Percentiles rank a stretch among this genome's conserved stretches.
These are phyloP conservation scores for Pseudogymnoascus sp. DNA, from an alignment of 2,329 filamentous ascomycete species.

Conservation along the genomic window DNA sequence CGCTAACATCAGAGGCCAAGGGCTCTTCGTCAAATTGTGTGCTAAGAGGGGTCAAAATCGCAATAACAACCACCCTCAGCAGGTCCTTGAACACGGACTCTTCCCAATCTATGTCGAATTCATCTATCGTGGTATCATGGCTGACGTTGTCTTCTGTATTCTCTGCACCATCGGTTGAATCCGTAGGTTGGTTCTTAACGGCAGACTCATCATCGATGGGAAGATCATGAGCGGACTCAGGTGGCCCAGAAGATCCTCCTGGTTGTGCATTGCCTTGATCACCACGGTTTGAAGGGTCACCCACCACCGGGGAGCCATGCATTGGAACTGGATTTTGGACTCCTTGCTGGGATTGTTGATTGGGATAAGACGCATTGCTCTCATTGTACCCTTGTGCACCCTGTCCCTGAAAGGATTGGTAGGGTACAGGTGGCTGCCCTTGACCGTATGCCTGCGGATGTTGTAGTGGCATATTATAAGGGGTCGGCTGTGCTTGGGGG, in stretches of 20 bases:
- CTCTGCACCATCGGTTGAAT: neutral
- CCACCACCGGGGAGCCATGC: neutral
- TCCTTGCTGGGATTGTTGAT: neutral
- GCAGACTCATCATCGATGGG: neutral
- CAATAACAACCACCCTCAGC: neutral
- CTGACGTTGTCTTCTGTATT: neutral
- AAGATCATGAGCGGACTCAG: neutral
- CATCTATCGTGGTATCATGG: neutral
- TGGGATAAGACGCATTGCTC: neutral
- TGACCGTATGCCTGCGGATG: slow-evolving; percentile 10
- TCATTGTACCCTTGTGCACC: neutral
- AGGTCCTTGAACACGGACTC: neutral
- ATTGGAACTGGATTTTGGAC: neutral
- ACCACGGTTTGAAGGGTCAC: neutral
- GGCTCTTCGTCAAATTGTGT: neutral
- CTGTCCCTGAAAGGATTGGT: neutral
- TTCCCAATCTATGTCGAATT: slow-evolving; percentile 8
- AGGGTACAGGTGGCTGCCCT: slow-evolving; percentile 8
- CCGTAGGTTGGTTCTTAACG: neutral
- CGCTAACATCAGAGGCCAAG: neutral
- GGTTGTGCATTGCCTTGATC: neutral
- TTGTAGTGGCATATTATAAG: slow-evolving; percentile 9
- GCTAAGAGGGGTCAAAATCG: neutral
- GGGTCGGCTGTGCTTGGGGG: neutral
- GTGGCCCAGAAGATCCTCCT: neutral